These are phyloP conservation scores for Brassica cretica DNA, from an alignment of 345 rosid genomes.

Conservation along the genomic window DNA sequence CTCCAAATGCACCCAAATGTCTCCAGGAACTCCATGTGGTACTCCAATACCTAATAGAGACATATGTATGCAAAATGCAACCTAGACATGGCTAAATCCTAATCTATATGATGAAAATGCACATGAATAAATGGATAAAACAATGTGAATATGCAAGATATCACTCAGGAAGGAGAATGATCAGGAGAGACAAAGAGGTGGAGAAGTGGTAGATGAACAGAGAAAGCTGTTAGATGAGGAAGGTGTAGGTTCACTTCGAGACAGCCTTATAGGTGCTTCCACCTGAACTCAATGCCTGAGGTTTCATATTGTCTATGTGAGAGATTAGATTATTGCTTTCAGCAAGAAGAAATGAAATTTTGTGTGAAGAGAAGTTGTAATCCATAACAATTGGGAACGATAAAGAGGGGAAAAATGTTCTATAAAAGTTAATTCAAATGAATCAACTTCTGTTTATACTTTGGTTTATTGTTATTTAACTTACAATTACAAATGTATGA, in stretches of 20 bases:
- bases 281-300: not conserved
- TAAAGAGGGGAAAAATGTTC: not conserved
- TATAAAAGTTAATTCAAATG: slow-evolving; percentile 24
- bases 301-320: not conserved
- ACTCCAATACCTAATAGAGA: no score
- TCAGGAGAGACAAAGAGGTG: slow-evolving; percentile 7
- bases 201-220: slow-evolving; percentile 21
- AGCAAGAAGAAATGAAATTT: not conserved
- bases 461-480: not conserved
- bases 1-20: no score
- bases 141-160: no score
- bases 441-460: slow-evolving; percentile 37
- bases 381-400: not conserved
- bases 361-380: not conserved
- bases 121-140: no score
- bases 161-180: slow-evolving; percentile 13
- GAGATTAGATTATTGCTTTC: not conserved
- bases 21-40: no score
- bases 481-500: slow-evolving; percentile 24
- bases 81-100: no score
- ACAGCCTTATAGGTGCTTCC: not conserved
- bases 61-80: no score
- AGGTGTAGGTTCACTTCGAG: not conserved
- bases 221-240: slow-evolving; percentile 51
- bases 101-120: no score